A percentile compares a stretch with the other conserved stretches of the same genome.
phyloP scores from a whole-genome alignment of 164 flowering plant genomes.

The Vitis amurensis region DNA sequence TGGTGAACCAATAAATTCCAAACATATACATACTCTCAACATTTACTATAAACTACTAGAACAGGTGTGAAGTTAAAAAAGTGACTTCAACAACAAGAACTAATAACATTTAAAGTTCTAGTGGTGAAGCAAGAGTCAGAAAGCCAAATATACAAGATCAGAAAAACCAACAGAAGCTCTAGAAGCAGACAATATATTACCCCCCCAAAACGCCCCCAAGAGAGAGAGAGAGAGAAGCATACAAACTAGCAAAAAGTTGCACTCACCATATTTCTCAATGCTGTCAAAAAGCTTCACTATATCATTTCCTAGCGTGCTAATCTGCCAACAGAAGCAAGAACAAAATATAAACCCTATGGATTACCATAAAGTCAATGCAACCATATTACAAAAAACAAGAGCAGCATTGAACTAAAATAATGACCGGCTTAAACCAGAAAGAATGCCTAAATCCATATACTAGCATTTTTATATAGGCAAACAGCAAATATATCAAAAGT shows the following conservation, averaged over 20 bases:
- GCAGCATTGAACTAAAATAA: neutral
- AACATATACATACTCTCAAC: no score
- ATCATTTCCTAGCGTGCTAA: slow-evolving; percentile 67
- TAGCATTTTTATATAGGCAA: no score
- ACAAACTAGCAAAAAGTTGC: slow-evolving; percentile 1
- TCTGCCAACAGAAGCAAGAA: slow-evolving; percentile 41
- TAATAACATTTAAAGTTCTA: no score
- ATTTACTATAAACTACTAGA: no score
- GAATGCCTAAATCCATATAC: no score
- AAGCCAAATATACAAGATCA: no score
- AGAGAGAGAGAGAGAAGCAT: neutral
- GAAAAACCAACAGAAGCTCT: neutral
- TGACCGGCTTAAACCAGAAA: neutral
- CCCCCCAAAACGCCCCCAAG: neutral
- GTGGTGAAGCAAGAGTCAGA: no score
- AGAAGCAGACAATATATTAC: neutral
- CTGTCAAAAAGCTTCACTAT: slow-evolving; percentile 85
- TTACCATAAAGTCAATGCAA: neutral
- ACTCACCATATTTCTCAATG: slow-evolving; percentile 87
- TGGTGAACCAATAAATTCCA: no score
- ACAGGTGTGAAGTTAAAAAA: no score
- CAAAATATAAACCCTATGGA: neutral
- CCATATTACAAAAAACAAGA: neutral
- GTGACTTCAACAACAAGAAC: no score
- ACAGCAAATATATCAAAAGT: no score